Evolutionary conservation across 352 stramenopile genomes (phyloP), one percentile per base, ranked within the genome.

Genomic region (Phytophthora chlamydospora): DNA sequence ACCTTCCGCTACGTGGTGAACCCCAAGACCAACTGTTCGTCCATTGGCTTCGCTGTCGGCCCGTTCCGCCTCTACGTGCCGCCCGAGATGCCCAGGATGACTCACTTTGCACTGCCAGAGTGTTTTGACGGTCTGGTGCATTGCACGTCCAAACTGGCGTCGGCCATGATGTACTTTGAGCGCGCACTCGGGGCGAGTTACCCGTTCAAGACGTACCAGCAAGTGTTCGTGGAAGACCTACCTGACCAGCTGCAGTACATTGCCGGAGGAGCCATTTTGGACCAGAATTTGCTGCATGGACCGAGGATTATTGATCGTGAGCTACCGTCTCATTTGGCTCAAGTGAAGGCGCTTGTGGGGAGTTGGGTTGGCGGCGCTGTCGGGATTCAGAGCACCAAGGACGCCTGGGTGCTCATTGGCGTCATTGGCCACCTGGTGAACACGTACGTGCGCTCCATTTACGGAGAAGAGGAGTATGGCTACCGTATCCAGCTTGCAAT

Each of bases 401-500:
- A 93, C 43, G 86, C 86, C 13, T 95, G 86, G 86, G 86, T 95
- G 24, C 61, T 93, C 7, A 81, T 95, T 58, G 86, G 84, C 8
- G 74, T 93, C 9, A 85, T 93, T 47, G 84, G 85, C 0, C 83
- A 95, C 52, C 56, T 95, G 34, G 78, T 95, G 9, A 91, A 95
- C 59, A 82, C 80, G 11, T 95, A 93, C 33, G 86, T 93, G 32
- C 79, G 81, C 4, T 86, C 77, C 2, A 78, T 92, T 16, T 91
- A 91, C 35, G 86, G 84, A 5, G 83, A 93, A 47, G 86, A 95
- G 58, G 86, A 93, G 62, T 90, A 92, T 47, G 84, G 86, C 1
- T 95, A 95, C 43, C 84, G 86, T 14, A 93, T 95, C 47, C 86
- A 95, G 41, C 42, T 95, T 4, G 83, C 83, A 2, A 91, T 95